These are phyloP conservation scores for Balamuthia mandrillaris DNA, from an alignment of 208 protist genomes.

Conservation along the genomic window DNA sequence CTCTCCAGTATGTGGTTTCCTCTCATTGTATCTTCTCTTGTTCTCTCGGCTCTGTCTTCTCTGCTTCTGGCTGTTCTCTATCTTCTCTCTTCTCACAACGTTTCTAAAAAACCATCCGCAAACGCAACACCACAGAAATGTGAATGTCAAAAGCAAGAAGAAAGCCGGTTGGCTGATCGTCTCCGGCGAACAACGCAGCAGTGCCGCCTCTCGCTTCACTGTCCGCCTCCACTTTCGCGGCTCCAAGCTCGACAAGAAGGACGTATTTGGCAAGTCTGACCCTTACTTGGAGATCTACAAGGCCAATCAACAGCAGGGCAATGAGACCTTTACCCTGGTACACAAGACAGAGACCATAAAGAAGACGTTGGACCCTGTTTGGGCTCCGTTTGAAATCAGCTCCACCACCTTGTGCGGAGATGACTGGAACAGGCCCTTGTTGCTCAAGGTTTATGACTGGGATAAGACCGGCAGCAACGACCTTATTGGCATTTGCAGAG, in stretches of 20 bases:
- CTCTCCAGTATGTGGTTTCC: neutral
- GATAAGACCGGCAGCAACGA: constrained; percentile 46
- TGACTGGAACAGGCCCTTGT: constrained; percentile 14
- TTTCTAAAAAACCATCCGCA: neutral
- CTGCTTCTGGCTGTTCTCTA: neutral
- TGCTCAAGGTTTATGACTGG: constrained; percentile 52
- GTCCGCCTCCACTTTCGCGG: neutral
- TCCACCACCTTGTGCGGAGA: neutral
- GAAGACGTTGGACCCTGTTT: constrained; percentile 31
- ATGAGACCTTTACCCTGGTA: neutral
- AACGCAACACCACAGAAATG: neutral
- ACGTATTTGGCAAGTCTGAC: constrained; percentile 43
- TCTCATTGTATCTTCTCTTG: too few relatives aligned
- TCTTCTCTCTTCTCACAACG: neutral
- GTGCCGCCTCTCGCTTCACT: neutral
- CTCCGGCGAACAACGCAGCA: neutral
- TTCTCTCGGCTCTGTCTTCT: neutral
- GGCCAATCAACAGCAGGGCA: neutral
- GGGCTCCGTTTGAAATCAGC: neutral
- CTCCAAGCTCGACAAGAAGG: constrained; percentile 50
- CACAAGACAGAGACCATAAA: constrained; percentile 54
- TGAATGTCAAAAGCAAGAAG: neutral
- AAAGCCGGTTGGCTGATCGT: neutral
- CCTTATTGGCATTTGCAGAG: neutral
- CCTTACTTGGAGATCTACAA: constrained; percentile 27